These are phyloP conservation scores for Rubroboletus satanas DNA, from an alignment of 768 basidiomycete genomes.

Conservation along the genomic window DNA sequence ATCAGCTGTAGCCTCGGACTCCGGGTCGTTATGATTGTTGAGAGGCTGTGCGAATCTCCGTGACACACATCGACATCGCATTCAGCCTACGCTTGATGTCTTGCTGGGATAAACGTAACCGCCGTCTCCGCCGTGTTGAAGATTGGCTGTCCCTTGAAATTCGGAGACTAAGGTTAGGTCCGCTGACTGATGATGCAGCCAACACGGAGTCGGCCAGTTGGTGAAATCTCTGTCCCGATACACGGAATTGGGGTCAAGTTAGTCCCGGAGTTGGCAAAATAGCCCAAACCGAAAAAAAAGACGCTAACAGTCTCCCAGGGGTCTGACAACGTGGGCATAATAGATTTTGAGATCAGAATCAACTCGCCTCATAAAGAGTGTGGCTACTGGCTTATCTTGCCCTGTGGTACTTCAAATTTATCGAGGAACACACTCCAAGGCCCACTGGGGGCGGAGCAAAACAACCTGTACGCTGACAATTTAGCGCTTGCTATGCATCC, in stretches of 20 bases:
- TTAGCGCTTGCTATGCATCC: not conserved
- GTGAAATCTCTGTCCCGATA: not conserved
- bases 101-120: not conserved
- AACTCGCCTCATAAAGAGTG: no score
- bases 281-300: no score
- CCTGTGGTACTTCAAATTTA: no score
- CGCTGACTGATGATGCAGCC: not conserved
- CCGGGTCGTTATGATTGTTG: not conserved
- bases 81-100: not conserved
- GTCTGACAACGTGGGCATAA: no score
- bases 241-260: not conserved
- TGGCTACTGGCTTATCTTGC: no score
- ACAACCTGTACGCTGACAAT: not conserved
- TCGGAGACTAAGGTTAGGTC: not conserved
- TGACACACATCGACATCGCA: not conserved
- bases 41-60: not conserved
- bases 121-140: no score
- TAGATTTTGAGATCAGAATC: no score
- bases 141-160: not conserved
- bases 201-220: not conserved
- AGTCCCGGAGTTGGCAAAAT: not conserved
- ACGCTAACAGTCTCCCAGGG: no score
- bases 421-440: no score
- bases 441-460: no score
- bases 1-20: no score